These are phyloP conservation scores for Pleurozium schreberi DNA, from an alignment of 225 moss, liverwort and hornwort genomes.

Conservation along the genomic window DNA sequence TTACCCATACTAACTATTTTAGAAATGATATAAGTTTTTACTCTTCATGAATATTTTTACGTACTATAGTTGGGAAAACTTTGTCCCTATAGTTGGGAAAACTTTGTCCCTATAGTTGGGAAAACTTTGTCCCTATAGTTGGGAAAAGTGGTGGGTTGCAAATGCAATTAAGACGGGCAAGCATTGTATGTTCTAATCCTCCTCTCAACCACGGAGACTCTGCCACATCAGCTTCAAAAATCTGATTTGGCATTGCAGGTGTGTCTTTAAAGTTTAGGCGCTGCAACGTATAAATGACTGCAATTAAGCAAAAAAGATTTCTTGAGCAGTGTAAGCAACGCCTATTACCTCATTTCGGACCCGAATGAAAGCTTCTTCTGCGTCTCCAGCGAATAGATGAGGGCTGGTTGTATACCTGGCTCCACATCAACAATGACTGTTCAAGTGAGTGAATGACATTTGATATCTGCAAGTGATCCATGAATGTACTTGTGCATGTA, in stretches of 20 bases:
- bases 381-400: conserved; percentile 63
- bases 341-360: conserved; percentile 58
- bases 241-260: neutral
- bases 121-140: no score
- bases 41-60: no score
- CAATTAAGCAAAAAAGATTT: neutral
- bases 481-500: neutral
- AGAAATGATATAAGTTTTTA: no score
- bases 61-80: no score
- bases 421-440: neutral
- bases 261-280: neutral
- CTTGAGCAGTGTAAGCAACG: neutral
- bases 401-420: conserved; percentile 90
- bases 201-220: neutral
- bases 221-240: neutral
- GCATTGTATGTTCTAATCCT: neutral
- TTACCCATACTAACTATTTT: no score
- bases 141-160: neutral
- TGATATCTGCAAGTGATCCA: neutral
- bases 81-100: no score
- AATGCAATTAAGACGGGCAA: neutral
- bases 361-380: conserved; percentile 65
- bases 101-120: no score
- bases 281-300: neutral
- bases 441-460: neutral